Evolutionary conservation across 1,284 basidiomycete genomes (phyloP), one percentile per base, ranked within the genome.

Genomic region (Trichosporon sp.): DNA sequence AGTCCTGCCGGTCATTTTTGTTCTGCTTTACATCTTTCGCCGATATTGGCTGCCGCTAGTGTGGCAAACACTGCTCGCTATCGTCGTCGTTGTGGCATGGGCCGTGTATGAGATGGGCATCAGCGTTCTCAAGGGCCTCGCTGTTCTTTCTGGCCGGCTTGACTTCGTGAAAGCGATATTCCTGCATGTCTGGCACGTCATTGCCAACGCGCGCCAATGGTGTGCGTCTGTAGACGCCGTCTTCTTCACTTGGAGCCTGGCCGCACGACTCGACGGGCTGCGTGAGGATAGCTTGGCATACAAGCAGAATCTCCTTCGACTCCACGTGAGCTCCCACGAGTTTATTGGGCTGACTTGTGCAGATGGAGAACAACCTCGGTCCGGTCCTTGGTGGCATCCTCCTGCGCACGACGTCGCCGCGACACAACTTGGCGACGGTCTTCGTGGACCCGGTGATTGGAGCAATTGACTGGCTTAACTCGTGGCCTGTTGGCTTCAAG

Each of bases 401-500:
- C 27, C 29, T 60, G 7, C 27, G 12, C 9, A n/a, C 25, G 1
- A 5, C 9, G 11, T 6, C 9, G 9, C 38, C 25, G 21, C 34
- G 34, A 15, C 11, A 25, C 56, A 60, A n/a, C 6, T n/a, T 18
- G 6, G 27, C 25, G 18, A 35, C 62, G 13, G 18, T 75, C 18
- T 60, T 70, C 9, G 64, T 68, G 0, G 64, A 65, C 21, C 71
- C 69, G 1, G 34, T 69, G 7, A 69, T 78, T 21, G 35, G 29
- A 0, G 70, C 69, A 3, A 69, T 82, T 29, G 60, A 64, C 56
- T 98, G 95, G 95, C 86, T 99, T 3, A 91, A 96, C 78, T 89
- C 91, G 68, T 99, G 97, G 95, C 96, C 96, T 0, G 93, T 91
- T 0, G 96, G 97, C 1, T 84, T 99, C 56, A 99, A 99, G 83